phyloP scores from a whole-genome alignment of 129 eudicot species.

The Mikania micrantha region DNA sequence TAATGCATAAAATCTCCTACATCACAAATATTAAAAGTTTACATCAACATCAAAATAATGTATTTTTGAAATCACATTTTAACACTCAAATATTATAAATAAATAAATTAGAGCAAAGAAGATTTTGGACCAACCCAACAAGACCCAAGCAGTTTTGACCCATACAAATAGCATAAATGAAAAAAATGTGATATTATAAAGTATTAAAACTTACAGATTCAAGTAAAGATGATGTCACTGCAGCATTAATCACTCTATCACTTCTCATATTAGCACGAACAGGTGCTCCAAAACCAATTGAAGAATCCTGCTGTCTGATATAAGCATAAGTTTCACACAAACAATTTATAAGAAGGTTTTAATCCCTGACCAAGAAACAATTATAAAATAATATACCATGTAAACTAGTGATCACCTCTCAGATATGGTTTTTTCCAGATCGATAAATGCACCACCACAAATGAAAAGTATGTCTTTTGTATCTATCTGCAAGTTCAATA shows the following conservation, averaged over 20 bases:
- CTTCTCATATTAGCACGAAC: slow-evolving; percentile 94
- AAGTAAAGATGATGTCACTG: slow-evolving; percentile 68
- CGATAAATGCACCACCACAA: slow-evolving; percentile 90
- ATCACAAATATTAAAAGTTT: not conserved
- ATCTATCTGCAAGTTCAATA: slow-evolving; percentile 50
- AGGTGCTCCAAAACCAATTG: slow-evolving; percentile 96
- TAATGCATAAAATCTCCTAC: not conserved
- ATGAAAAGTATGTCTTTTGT: slow-evolving; percentile 90
- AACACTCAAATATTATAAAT: not conserved
- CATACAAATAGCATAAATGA: not conserved
- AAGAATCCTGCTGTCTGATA: slow-evolving; percentile 88
- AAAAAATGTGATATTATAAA: not conserved
- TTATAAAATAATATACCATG: not conserved
- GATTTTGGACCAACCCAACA: not conserved
- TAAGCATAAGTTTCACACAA: slow-evolving; percentile 14
- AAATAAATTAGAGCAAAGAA: not conserved
- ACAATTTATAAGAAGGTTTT: slow-evolving; percentile 4
- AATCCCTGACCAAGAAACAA: slow-evolving; percentile 39
- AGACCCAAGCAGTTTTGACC: not conserved
- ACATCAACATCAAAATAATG: not conserved
- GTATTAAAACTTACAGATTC: slow-evolving; percentile 67
- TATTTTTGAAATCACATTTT: not conserved
- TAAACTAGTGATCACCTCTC: slow-evolving; percentile 48
- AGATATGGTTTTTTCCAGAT: slow-evolving; percentile 87
- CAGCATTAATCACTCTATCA: slow-evolving; percentile 53